Conservation (phyloP, 2,329 filamentous ascomycete species). For the Corinectria fuckeliana region DNA sequence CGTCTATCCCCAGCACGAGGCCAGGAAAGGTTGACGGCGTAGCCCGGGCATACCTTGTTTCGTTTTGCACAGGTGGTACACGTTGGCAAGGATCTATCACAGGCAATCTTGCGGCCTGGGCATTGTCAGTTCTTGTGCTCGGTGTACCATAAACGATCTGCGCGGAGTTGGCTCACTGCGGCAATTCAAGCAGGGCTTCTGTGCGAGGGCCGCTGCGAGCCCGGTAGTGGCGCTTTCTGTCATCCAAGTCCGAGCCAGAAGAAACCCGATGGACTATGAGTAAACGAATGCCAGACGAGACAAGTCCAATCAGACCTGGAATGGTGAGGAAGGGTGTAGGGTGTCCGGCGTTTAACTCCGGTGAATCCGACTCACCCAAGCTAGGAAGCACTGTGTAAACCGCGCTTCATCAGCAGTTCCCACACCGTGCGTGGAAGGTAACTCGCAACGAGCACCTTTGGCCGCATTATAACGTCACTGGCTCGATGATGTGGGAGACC, state of each 20-base stretch:
- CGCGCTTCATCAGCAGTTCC: not conserved
- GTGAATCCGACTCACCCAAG: not conserved
- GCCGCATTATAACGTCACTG: not conserved
- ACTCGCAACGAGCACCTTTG: constrained; percentile 2
- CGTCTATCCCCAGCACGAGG: constrained; percentile 5
- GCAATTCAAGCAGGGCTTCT: constrained; percentile 14
- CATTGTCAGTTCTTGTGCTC: not conserved
- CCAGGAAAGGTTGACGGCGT: constrained; percentile 4
- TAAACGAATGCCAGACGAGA: not conserved
- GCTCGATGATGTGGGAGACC: not conserved
- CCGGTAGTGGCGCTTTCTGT: not conserved
- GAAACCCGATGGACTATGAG: too few relatives aligned
- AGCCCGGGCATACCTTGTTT: constrained; percentile 4
- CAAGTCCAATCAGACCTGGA: not conserved
- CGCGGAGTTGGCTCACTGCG: not conserved
- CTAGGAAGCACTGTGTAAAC: not conserved
- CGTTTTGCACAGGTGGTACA: constrained; percentile 5
- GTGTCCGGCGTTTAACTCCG: not conserved
- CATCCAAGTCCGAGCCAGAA: not conserved
- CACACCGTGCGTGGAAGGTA: not conserved
- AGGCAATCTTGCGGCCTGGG: constrained; percentile 14
- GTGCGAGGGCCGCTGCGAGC: not conserved
- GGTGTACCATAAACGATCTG: not conserved
- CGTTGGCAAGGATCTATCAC: constrained; percentile 5
- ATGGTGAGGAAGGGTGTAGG: not conserved